Conservation (phyloP, 345 rosid species). For the Xanthoceras sorbifolium region DNA sequence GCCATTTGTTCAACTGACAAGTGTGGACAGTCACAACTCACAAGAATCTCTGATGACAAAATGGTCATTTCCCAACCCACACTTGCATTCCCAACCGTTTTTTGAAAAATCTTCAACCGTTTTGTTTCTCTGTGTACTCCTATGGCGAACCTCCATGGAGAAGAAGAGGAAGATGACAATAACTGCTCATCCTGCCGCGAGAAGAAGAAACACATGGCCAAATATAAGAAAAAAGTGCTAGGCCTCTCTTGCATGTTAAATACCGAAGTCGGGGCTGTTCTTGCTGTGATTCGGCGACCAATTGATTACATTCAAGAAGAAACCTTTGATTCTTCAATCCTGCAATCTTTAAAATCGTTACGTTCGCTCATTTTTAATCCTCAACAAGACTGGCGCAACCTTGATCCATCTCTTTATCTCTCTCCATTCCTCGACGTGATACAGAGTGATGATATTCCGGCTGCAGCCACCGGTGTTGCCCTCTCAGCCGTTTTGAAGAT, state of each 20-base stretch:
- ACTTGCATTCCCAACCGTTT: slow-evolving; percentile 10
- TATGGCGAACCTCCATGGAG: slow-evolving; percentile 14
- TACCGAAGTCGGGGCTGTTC: slow-evolving; percentile 87
- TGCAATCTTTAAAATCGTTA: slow-evolving; percentile 73
- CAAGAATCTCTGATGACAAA: background rate
- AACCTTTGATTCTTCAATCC: slow-evolving; percentile 44
- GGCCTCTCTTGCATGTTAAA: slow-evolving; percentile 89
- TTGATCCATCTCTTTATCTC: slow-evolving; percentile 79
- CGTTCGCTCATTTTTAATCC: slow-evolving; percentile 88
- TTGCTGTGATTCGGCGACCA: slow-evolving; percentile 79
- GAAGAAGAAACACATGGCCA: slow-evolving; percentile 28
- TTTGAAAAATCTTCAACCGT: background rate
- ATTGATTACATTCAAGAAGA: slow-evolving; percentile 57
- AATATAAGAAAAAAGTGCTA: slow-evolving; percentile 52
- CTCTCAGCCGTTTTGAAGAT: slow-evolving; percentile 68
- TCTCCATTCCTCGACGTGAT: slow-evolving; percentile 82
- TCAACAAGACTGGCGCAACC: slow-evolving; percentile 76
- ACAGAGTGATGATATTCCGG: slow-evolving; percentile 78
- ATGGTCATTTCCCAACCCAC: background rate
- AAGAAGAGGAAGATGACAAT: slow-evolving; percentile 27
- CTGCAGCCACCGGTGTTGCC: slow-evolving; percentile 69
- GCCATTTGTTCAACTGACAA: background rate
- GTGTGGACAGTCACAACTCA: background rate
- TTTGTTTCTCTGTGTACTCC: background rate
- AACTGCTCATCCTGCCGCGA: slow-evolving; percentile 12